A percentile compares a stretch with the other conserved stretches of the same genome.
Evolutionary conservation across 1,139 yeast species (phyloP).

Genomic region (Saccharomycopsis hybrid): DNA sequence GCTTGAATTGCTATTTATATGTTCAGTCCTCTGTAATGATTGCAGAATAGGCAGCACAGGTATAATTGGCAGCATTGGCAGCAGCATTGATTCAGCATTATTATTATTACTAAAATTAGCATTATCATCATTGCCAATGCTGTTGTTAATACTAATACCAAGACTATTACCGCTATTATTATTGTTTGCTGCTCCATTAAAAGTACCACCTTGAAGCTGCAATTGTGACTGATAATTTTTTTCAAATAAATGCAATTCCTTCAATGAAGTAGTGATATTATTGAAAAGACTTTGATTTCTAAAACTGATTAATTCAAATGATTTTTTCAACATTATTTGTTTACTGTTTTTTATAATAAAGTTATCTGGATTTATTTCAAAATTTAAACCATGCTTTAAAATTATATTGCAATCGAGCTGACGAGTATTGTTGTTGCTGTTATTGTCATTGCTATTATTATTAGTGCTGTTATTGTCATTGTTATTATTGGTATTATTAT

Average conservation of each 20-base stretch:
- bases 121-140: no score
- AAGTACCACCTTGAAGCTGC: no score
- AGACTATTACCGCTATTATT: no score
- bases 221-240: not conserved
- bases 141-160: no score
- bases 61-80: no score
- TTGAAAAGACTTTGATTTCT: conserved; percentile 15
- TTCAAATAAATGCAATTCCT: conserved; percentile 11
- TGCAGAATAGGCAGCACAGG: no score
- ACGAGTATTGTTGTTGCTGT: not conserved
- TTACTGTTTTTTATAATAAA: conserved; percentile 12
- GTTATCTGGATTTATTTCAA: conserved; percentile 10
- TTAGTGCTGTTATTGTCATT: not conserved
- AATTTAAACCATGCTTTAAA: conserved; percentile 16
- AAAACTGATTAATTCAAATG: conserved; percentile 14
- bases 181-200: no score
- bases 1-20: no score
- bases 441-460: not conserved
- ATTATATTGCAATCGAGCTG: conserved; percentile 12
- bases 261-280: conserved; percentile 12
- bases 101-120: no score
- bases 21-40: no score
- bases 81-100: no score
- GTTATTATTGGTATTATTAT: not conserved
- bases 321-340: conserved; percentile 14